A percentile compares a stretch with the other conserved stretches of the same genome.
phyloP scores from a whole-genome alignment of 2,329 filamentous ascomycete species.

The Xylariaceae sp. region DNA sequence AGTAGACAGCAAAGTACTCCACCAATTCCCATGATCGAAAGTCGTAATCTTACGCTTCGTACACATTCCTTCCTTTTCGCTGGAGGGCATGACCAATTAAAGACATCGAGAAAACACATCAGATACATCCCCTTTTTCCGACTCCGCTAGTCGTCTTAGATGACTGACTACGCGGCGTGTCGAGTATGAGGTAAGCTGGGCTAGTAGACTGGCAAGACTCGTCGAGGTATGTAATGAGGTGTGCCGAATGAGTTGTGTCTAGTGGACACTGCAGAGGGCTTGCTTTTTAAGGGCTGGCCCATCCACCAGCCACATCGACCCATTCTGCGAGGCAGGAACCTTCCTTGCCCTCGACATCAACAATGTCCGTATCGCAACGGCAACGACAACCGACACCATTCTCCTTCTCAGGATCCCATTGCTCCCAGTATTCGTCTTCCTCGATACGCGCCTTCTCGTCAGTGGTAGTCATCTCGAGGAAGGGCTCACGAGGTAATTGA shows the following conservation, averaged over 20 bases:
- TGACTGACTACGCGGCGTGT: no score
- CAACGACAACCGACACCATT: conserved; percentile 97
- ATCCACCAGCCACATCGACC: conserved; percentile 95
- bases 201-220: no score
- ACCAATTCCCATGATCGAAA: conserved; percentile 11
- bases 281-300: conserved; percentile 47
- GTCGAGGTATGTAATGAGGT: no score
- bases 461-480: conserved; percentile 72
- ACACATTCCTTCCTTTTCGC: conserved; percentile 3
- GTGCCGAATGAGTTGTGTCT: neutral
- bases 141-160: no score
- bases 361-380: conserved; percentile 94
- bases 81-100: neutral
- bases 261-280: neutral
- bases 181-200: no score
- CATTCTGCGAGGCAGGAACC: conserved; percentile 93
- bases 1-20: conserved; percentile 2
- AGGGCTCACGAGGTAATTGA: conserved; percentile 77
- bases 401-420: conserved; percentile 80
- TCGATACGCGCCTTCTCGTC: conserved; percentile 82
- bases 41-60: conserved; percentile 13
- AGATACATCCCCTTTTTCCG: neutral
- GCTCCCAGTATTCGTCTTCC: conserved; percentile 95
- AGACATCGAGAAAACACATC: conserved; percentile 1
- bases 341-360: conserved; percentile 95